Evolutionary conservation across 2,329 filamentous ascomycete genomes (phyloP).

Genomic region (Microdochium bolleyi): DNA sequence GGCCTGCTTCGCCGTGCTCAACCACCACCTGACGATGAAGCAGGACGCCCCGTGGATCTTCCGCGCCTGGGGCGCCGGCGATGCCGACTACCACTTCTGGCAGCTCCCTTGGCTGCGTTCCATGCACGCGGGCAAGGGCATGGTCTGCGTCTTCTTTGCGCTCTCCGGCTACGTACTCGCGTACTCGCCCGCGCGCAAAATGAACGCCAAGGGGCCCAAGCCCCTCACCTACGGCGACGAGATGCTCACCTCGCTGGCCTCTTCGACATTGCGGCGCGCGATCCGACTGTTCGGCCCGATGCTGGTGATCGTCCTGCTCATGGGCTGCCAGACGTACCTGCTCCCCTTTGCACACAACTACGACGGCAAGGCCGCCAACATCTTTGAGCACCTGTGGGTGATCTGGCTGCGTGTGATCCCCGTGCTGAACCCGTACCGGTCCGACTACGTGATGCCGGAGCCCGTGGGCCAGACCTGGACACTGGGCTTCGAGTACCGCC

Average conservation of each 20-base stretch:
- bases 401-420: not conserved
- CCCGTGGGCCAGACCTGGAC: slow-evolving; percentile 2
- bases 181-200: not conserved
- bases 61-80: not conserved
- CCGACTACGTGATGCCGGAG: not conserved
- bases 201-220: not conserved
- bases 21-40: slow-evolving; percentile 1
- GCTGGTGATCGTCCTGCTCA: not conserved
- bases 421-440: slow-evolving; percentile 2
- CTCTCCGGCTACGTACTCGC: slow-evolving; percentile 3
- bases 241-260: slow-evolving; percentile 1
- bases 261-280: slow-evolving; percentile 1
- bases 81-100: not conserved
- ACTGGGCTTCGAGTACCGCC: slow-evolving; percentile 2
- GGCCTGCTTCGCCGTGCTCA: slow-evolving; percentile 2
- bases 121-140: slow-evolving; percentile 2
- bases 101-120: not conserved
- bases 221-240: not conserved
- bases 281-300: slow-evolving; percentile 1
- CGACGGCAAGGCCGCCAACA: not conserved
- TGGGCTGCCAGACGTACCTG: not conserved
- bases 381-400: not conserved
- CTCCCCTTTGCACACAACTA: not conserved
- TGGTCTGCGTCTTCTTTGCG: slow-evolving; percentile 3
- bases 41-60: not conserved